Evolutionary conservation across 345 rosid genomes (phyloP).

Genomic region (Eucalyptus caleyi): DNA sequence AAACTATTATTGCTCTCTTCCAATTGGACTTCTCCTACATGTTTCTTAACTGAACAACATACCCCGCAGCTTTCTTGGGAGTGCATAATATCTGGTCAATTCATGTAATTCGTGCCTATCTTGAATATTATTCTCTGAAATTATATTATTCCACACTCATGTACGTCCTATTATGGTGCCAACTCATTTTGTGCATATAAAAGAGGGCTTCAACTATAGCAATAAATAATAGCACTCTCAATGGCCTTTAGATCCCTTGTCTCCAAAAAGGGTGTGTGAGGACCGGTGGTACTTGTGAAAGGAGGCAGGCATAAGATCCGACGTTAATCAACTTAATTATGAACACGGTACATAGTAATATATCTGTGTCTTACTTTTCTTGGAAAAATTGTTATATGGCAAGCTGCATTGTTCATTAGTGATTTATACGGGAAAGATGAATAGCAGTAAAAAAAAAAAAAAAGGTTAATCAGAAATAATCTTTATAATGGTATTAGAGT

Average conservation of each 20-base stretch:
- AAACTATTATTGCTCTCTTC: not conserved
- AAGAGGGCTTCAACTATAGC: not conserved
- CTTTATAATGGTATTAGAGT: not conserved
- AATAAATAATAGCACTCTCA: not conserved
- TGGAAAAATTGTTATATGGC: not conserved
- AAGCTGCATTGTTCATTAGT: not conserved
- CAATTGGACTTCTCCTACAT: not conserved
- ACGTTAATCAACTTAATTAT: not conserved
- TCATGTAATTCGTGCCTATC: not conserved
- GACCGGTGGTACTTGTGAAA: conserved; percentile 6
- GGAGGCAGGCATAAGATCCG: conserved; percentile 2
- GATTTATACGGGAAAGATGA: not conserved
- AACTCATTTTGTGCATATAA: conserved; percentile 1
- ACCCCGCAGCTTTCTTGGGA: not conserved
- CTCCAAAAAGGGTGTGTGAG: conserved; percentile 19
- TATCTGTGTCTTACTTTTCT: not conserved
- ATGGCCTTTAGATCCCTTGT: conserved; percentile 6
- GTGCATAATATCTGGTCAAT: not conserved
- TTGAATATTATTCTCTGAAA: not conserved
- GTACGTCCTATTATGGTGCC: conserved; percentile 1
- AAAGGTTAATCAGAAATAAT: not conserved
- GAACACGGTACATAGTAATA: not conserved
- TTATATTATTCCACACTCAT: not conserved
- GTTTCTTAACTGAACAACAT: conserved; percentile 1
- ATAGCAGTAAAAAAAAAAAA: not conserved